phyloP scores from a whole-genome alignment of 257 asterid species.

The Solanum sitiens region DNA sequence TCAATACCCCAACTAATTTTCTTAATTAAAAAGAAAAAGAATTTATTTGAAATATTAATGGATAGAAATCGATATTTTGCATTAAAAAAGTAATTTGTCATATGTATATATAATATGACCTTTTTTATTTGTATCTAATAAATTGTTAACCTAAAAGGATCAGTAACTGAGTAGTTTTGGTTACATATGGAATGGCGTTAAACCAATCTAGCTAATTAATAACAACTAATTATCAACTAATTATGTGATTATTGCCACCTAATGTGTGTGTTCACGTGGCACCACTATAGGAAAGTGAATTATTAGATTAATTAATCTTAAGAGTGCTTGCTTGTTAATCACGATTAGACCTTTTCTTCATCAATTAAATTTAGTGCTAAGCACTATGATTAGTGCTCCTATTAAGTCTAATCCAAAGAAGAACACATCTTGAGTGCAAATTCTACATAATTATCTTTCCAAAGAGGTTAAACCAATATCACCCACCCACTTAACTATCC shows the following conservation, averaged over 20 bases:
- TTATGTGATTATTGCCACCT: neutral
- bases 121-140: neutral
- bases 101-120: neutral
- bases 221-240: neutral
- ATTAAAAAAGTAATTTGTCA: neutral
- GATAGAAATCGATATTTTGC: neutral
- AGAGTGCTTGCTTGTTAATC: neutral
- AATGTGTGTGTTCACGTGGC: neutral
- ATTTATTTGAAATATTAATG: neutral
- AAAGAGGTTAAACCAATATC: neutral
- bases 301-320: neutral
- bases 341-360: neutral
- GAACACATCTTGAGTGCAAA: neutral
- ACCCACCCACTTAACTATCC: neutral
- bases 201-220: neutral
- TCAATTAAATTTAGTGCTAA: neutral
- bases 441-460: neutral
- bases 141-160: neutral
- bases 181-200: neutral
- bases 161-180: neutral
- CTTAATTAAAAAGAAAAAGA: neutral
- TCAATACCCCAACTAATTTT: neutral
- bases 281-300: neutral
- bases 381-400: neutral
- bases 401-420: neutral